These are phyloP conservation scores for Cyclocybe aegerita DNA, from an alignment of 768 basidiomycete genomes.

Conservation along the genomic window DNA sequence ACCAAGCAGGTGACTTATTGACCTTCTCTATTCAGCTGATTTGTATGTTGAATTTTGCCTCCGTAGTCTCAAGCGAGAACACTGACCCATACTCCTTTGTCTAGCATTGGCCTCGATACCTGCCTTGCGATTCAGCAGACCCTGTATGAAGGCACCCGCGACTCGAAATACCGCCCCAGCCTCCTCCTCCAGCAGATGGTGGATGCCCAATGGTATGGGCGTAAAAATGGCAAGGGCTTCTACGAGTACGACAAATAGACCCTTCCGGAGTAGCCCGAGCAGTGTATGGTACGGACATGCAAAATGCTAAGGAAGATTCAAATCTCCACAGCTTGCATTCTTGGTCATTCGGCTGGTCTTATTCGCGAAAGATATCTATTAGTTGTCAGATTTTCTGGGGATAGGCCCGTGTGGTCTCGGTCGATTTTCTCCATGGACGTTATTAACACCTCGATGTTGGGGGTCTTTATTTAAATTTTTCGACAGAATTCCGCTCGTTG, in stretches of 20 bases:
- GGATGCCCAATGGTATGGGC: constrained; percentile 91
- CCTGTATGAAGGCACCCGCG: constrained; percentile 83
- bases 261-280: too few relatives aligned
- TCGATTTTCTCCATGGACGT: too few relatives aligned
- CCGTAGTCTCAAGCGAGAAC: constrained; percentile 1
- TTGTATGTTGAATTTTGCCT: constrained; percentile 41
- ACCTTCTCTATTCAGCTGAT: constrained; percentile 39
- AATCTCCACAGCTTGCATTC: too few relatives aligned
- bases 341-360: too few relatives aligned
- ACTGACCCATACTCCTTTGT: neutral
- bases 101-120: constrained; percentile 95
- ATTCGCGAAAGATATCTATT: too few relatives aligned
- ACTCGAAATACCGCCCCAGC: constrained; percentile 93
- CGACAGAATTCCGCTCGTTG: too few relatives aligned
- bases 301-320: too few relatives aligned
- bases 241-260: constrained; percentile 68
- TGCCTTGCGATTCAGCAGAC: constrained; percentile 93
- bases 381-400: too few relatives aligned
- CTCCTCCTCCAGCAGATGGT: constrained; percentile 94
- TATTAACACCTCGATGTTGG: too few relatives aligned
- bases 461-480: too few relatives aligned
- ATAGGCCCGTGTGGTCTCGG: too few relatives aligned
- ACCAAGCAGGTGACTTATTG: neutral
- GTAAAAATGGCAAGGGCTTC: constrained; percentile 92
- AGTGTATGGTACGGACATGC: too few relatives aligned